Conservation (phyloP, 2,329 filamentous ascomycete species). For the Colletotrichum tabaci region DNA sequence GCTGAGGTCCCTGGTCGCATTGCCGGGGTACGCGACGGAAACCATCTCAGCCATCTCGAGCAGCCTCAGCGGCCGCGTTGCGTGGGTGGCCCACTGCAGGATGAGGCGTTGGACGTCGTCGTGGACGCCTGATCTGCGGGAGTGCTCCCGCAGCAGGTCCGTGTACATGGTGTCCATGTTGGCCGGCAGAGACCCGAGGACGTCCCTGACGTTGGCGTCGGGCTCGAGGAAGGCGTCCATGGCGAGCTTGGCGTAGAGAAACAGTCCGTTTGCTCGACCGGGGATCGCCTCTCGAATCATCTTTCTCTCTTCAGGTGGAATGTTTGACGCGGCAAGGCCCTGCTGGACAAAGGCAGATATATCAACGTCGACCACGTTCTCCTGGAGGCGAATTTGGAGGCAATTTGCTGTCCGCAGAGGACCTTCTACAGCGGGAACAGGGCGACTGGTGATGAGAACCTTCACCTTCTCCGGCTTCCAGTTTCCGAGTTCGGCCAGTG, state of each 20-base stretch:
- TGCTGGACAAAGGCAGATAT: slow-evolving; percentile 55
- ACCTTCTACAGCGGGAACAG: slow-evolving; percentile 49
- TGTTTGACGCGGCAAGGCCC: slow-evolving; percentile 36
- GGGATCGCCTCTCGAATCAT: slow-evolving; percentile 51
- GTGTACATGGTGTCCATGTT: slow-evolving; percentile 58
- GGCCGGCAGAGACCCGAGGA: slow-evolving; percentile 52
- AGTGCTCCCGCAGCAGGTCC: slow-evolving; percentile 56
- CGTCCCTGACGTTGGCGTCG: slow-evolving; percentile 45
- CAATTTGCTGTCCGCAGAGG: slow-evolving; percentile 47
- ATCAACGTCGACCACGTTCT: slow-evolving; percentile 55
- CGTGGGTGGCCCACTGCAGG: slow-evolving; percentile 59
- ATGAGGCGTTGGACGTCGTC: slow-evolving; percentile 55
- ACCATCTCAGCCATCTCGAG: slow-evolving; percentile 57
- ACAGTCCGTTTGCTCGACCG: slow-evolving; percentile 58
- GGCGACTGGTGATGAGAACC: slow-evolving; percentile 61
- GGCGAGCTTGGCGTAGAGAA: slow-evolving; percentile 60
- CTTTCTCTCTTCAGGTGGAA: slow-evolving; percentile 43
- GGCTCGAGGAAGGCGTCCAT: slow-evolving; percentile 56
- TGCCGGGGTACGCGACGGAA: slow-evolving; percentile 39
- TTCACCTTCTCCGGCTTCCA: slow-evolving; percentile 54
- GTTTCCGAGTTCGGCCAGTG: slow-evolving; percentile 51
- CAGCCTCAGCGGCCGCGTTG: slow-evolving; percentile 57
- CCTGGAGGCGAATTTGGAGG: slow-evolving; percentile 56
- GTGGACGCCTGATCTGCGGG: slow-evolving; percentile 50
- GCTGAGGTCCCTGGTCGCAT: slow-evolving; percentile 42